Conservation (phyloP, 495 filamentous ascomycete species). For the Immersiella caudata region DNA sequence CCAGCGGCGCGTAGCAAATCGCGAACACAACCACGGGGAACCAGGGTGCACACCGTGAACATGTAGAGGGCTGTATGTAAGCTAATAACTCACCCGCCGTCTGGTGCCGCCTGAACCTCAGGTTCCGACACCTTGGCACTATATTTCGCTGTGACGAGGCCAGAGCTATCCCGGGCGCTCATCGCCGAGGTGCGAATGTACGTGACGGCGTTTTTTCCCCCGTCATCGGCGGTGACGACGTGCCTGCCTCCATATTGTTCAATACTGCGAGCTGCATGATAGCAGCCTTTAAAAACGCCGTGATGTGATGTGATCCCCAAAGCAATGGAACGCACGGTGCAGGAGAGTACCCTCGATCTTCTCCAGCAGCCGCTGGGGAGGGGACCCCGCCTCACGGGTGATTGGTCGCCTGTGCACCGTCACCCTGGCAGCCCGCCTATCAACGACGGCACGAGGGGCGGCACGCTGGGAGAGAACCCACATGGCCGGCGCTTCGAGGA, state of each 20-base stretch:
- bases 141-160: background rate
- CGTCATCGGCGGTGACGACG: background rate
- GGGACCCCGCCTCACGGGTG: background rate
- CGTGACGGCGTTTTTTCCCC: background rate
- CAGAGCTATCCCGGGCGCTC: too few relatives aligned
- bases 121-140: constrained; percentile 2
- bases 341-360: background rate
- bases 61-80: too few relatives aligned
- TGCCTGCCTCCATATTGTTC: background rate
- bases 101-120: background rate
- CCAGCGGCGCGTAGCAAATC: constrained; percentile 11
- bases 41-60: background rate
- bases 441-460: background rate
- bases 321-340: background rate
- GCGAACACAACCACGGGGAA: background rate
- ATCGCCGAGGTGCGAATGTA: too few relatives aligned
- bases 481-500: constrained; percentile 28
- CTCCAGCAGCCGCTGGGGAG: background rate
- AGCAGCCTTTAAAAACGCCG: background rate
- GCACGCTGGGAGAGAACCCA: constrained; percentile 11
- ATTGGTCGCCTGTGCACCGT: constrained; percentile 11
- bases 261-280: background rate
- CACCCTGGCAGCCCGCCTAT: background rate
- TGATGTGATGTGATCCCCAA: constrained; percentile 15
- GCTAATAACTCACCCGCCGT: background rate